Conservation (phyloP, 257 asterid species). For the Solanum chmielewskii region DNA sequence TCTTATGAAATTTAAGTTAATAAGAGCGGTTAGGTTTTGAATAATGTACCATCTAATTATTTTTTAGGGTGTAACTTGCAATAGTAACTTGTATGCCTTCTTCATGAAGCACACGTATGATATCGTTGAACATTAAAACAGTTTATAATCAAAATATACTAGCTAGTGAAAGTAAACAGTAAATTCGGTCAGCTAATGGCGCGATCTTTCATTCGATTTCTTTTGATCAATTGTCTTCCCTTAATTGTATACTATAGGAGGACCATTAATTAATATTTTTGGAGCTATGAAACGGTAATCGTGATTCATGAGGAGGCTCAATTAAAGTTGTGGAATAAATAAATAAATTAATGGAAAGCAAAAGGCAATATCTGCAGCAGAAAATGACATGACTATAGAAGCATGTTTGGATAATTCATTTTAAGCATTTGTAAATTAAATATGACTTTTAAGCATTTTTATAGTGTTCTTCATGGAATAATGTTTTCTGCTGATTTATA, state of each 20-base stretch:
- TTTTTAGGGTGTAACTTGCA: background rate
- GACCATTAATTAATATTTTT: background rate
- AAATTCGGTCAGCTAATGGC: background rate
- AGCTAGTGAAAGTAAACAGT: background rate
- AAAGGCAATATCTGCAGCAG: background rate
- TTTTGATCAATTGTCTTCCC: constrained; percentile 47
- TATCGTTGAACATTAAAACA: background rate
- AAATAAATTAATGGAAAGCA: background rate
- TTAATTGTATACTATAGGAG: background rate
- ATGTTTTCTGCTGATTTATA: background rate
- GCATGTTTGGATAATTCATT: background rate
- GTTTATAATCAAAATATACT: background rate
- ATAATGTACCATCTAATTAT: too few relatives aligned
- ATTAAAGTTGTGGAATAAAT: background rate
- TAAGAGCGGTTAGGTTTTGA: background rate
- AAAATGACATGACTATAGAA: background rate
- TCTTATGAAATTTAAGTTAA: background rate
- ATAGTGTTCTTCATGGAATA: background rate
- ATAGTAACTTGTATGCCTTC: background rate
- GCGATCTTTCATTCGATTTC: constrained; percentile 53
- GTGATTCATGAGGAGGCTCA: background rate
- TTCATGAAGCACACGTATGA: background rate
- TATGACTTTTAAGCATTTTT: background rate
- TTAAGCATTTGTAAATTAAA: too few relatives aligned
- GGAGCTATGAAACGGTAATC: background rate